Base-by-base conservation (phyloP, 495 filamentous ascomycete genomes). In the Bacidia rubella region DNA sequence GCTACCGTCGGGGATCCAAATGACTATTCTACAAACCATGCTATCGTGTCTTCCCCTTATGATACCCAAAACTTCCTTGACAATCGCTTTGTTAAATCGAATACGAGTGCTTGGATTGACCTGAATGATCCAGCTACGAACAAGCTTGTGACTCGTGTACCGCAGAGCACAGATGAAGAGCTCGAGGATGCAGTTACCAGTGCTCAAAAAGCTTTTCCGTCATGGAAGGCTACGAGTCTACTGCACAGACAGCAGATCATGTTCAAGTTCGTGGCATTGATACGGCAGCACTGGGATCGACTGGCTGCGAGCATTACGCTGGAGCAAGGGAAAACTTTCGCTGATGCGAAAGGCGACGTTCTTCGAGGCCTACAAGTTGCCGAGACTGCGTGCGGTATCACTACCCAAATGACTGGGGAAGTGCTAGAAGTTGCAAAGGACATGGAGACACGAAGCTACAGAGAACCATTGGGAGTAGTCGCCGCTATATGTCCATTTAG, bases 401-500 rank as follows among this genome's bases (percentile, higher is more conserved):
- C 92, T 7, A 90, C 89, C 39, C 85, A 96, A 66, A 75, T 97
- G 67, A 86, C 86, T 54, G 92, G 92, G 27, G 90, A 97, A 68
- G 80, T 99, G 25, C 72, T 99, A 29, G 93, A 99, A 71, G 92
- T 99, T 9, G 82, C 90, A 46, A 95, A 93, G 75, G 92, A 99
- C 66, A 99, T 99, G 92, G 92, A 99, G 74, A 99, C 92, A 9
- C 71, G 92, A 56, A 86, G 79, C 56, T 97, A 97, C 64, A 76
- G 79, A 47, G 92, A 99, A 72, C 92, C 92, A 44, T 68, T 99
- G 61, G 92, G 92, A 52, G 83, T 99, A 43, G 87, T 94, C 46
- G 92, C 92, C 23, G 87, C 93, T 45, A 99, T 99, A 57, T 99
- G 93, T 72, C 92, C 92, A 19, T 99, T 99, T 67, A 99, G 88